phyloP scores from a whole-genome alignment of 2,329 filamentous ascomycete species.

The Colletotrichum ledebouriae region DNA sequence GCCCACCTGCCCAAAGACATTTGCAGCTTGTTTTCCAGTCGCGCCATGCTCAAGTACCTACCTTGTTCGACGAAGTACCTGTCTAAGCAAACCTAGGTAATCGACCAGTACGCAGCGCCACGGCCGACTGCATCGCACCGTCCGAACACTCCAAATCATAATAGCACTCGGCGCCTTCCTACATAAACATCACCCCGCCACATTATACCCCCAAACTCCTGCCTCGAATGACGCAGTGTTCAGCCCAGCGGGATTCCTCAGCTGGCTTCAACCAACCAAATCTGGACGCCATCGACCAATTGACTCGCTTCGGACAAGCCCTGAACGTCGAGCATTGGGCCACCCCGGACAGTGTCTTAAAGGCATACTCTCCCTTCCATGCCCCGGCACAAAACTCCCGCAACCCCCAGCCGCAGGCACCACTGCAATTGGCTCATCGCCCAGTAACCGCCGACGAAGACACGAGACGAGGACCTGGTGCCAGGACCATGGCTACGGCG shows the following conservation, averaged over 20 bases:
- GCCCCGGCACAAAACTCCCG: constrained; percentile 14
- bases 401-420: constrained; percentile 11
- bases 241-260: constrained; percentile 41
- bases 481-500: constrained; percentile 34
- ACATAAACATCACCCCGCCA: constrained; percentile 2
- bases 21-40: no score
- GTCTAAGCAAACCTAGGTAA: neutral
- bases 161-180: neutral
- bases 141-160: constrained; percentile 1
- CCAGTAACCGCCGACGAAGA: constrained; percentile 35
- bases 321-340: constrained; percentile 41
- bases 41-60: no score
- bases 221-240: constrained; percentile 42
- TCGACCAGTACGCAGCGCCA: constrained; percentile 10
- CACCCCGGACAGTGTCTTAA: constrained; percentile 36
- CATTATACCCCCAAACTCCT: constrained; percentile 2
- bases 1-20: neutral
- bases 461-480: neutral
- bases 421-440: constrained; percentile 37
- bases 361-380: constrained; percentile 37
- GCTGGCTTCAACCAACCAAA: constrained; percentile 39
- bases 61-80: no score
- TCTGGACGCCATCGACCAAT: constrained; percentile 39
- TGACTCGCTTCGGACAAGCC: constrained; percentile 38
- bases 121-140: constrained; percentile 8